These are phyloP conservation scores for Eutypa lata DNA, from an alignment of 2,329 filamentous ascomycete species.

Conservation along the genomic window DNA sequence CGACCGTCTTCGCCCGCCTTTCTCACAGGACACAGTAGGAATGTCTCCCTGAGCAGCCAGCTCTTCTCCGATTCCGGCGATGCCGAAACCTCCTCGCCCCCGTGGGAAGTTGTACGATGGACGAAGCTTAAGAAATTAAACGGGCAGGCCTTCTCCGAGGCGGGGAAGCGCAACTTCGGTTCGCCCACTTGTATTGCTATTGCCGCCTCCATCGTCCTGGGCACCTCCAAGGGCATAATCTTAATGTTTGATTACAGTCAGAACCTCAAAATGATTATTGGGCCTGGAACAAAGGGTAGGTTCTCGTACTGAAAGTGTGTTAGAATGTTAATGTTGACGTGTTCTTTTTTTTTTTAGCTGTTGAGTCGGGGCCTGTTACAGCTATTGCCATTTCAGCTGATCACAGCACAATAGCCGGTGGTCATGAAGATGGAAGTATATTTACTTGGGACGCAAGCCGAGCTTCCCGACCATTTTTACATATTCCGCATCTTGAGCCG, in stretches of 20 bases:
- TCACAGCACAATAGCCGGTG: constrained; percentile 85
- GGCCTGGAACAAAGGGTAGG: constrained; percentile 83
- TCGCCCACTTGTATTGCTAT: constrained; percentile 85
- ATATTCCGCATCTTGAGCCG: constrained; percentile 74
- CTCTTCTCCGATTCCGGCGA: constrained; percentile 60
- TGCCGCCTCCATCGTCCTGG: constrained; percentile 82
- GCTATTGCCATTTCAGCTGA: constrained; percentile 89
- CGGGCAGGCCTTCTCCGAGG: constrained; percentile 86
- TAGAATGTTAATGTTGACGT: constrained; percentile 25
- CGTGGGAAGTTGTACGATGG: constrained; percentile 98
- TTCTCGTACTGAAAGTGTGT: neutral
- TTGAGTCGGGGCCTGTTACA: constrained; percentile 86
- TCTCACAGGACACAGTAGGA: constrained; percentile 72
- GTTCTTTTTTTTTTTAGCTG: constrained; percentile 49
- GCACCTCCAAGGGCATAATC: constrained; percentile 91
- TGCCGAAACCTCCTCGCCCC: constrained; percentile 69
- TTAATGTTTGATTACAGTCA: constrained; percentile 98
- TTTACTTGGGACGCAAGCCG: constrained; percentile 94
- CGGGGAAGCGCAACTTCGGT: constrained; percentile 88
- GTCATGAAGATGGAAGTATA: constrained; percentile 85
- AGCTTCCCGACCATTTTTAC: constrained; percentile 81
- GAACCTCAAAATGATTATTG: constrained; percentile 89
- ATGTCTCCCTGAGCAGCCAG: constrained; percentile 74
- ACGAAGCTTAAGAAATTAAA: constrained; percentile 88
- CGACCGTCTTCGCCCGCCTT: constrained; percentile 77